Base-by-base conservation (phyloP, 75 land plant species). In the Pinus albicaulis region DNA sequence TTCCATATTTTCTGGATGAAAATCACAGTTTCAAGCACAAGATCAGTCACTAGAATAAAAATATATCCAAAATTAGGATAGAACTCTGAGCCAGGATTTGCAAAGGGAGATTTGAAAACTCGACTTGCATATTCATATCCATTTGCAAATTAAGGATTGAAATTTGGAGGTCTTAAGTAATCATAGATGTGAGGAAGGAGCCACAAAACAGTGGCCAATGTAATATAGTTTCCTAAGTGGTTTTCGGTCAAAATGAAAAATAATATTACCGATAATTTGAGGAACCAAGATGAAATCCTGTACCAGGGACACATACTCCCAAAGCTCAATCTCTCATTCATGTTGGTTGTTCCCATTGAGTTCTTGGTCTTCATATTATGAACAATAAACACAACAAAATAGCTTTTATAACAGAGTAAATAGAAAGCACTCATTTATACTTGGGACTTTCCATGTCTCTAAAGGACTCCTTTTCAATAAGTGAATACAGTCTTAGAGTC, bases 71-170 rank as follows among this genome's bases (percentile, higher is more conserved):
- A 79, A 74, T 73, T 82, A 25, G 93, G 82, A 80, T 76, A 90
- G 71, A 93, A 93, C 56, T 92, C 90, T 48, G 74, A 48, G 65
- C 66, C 80, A 34, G 90, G 88, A n/a, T n/a, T n/a, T n/a, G n/a
- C n/a, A n/a, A n/a, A n/a, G n/a, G n/a, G n/a, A n/a, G n/a, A n/a
- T n/a, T n/a, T n/a, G n/a, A n/a, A n/a, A n/a, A n/a, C n/a, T n/a
- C n/a, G n/a, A n/a, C n/a, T n/a, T n/a, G n/a, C n/a, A n/a, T n/a
- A n/a, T n/a, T n/a, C n/a, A n/a, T n/a, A n/a, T n/a, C n/a, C n/a
- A n/a, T n/a, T n/a, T 74, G n/a, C n/a, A n/a, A 85, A 87, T 76
- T 86, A 91, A 48, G 92, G 89, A 76, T 87, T 84, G 63, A 79
- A 66, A 55, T 79, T 60, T 10, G 92, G 88, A 31, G 85, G 14